Evolutionary conservation across 352 stramenopile genomes (phyloP).

Genomic region (Pythium coloratum): DNA sequence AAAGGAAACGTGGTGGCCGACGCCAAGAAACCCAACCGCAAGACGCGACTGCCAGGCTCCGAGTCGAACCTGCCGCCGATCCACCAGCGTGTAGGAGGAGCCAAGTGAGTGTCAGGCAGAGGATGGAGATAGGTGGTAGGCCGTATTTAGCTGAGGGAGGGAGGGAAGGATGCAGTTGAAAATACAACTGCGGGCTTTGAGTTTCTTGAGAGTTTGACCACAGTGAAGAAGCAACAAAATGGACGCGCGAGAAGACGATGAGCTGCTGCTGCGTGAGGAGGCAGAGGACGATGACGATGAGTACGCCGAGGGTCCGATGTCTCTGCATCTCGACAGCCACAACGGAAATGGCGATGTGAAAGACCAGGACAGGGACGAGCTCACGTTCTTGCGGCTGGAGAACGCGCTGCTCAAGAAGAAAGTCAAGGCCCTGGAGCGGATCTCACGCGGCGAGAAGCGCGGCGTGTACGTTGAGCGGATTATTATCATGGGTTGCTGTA

Average conservation of each 20-base stretch:
- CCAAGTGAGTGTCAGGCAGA: neutral
- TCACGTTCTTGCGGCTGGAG: conserved; percentile 54
- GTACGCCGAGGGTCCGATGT: conserved; percentile 9
- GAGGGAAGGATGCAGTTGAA: neutral
- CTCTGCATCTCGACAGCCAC: conserved; percentile 13
- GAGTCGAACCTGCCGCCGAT: conserved; percentile 25
- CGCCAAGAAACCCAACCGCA: conserved; percentile 22
- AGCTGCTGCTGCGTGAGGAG: conserved; percentile 2
- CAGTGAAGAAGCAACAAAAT: neutral
- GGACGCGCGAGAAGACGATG: conserved; percentile 6
- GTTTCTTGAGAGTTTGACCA: neutral
- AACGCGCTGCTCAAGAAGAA: conserved; percentile 73
- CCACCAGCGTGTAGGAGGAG: conserved; percentile 5
- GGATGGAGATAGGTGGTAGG: neutral
- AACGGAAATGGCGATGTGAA: conserved; percentile 13
- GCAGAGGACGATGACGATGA: conserved; percentile 8
- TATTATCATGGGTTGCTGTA: neutral
- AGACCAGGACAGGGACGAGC: conserved; percentile 39
- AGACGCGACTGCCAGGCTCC: conserved; percentile 11
- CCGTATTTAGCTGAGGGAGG: neutral
- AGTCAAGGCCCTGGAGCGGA: conserved; percentile 62
- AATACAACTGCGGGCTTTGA: neutral
- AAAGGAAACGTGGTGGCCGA: conserved; percentile 4
- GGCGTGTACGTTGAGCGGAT: conserved; percentile 27
- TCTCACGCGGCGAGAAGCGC: conserved; percentile 44